Evolutionary conservation across 2,329 filamentous ascomycete species (phyloP).

Genomic region (Fusarium nodosum): DNA sequence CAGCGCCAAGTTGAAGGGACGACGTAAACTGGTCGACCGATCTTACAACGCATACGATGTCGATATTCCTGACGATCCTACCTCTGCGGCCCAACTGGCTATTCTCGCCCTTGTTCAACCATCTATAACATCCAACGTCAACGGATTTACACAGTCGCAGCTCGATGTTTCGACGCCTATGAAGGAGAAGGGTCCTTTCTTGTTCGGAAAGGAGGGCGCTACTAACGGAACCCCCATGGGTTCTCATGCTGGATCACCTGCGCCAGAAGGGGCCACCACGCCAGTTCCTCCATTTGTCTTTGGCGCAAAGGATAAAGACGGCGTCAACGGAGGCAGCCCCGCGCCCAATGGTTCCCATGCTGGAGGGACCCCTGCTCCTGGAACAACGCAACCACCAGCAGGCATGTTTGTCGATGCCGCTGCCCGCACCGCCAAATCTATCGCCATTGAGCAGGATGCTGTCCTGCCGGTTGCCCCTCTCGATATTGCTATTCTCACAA

Average conservation of each 20-base stretch:
- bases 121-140: constrained; percentile 63
- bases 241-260: constrained; percentile 89
- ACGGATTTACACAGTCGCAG: constrained; percentile 60
- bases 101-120: constrained; percentile 72
- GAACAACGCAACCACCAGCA: constrained; percentile 56
- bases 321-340: constrained; percentile 64
- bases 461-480: constrained; percentile 87
- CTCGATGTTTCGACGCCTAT: constrained; percentile 69
- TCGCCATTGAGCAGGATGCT: constrained; percentile 80
- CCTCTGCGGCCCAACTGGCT: constrained; percentile 84
- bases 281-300: constrained; percentile 73
- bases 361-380: constrained; percentile 60
- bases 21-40: constrained; percentile 84
- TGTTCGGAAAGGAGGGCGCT: constrained; percentile 75
- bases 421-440: constrained; percentile 63
- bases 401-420: constrained; percentile 66
- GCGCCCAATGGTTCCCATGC: constrained; percentile 66
- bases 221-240: constrained; percentile 84
- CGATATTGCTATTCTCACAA: constrained; percentile 90
- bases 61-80: constrained; percentile 87
- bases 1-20: constrained; percentile 80
- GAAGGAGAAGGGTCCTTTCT: constrained; percentile 76
- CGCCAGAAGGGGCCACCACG: constrained; percentile 80
- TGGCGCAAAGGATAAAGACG: constrained; percentile 59
- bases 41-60: constrained; percentile 96